Percentiles rank a stretch among this genome's conserved stretches.
Conservation (phyloP, 2,329 filamentous ascomycete genomes). For the Verticillium albo-atrum region DNA sequence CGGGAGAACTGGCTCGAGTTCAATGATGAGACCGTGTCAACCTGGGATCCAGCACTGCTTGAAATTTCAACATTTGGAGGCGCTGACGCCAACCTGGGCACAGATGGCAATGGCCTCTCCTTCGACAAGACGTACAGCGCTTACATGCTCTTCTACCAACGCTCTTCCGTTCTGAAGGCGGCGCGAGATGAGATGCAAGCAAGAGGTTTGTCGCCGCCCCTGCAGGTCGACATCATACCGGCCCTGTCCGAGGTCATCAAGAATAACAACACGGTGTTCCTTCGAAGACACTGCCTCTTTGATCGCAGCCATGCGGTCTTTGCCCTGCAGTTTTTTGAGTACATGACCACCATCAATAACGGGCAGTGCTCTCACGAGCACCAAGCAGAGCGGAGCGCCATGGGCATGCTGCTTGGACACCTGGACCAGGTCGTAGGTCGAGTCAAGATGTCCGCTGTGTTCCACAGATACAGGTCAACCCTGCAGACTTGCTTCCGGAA, state of each 20-base stretch:
- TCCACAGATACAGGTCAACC: constrained; percentile 49
- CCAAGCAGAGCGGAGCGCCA: constrained; percentile 40
- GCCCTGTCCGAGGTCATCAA: constrained; percentile 57
- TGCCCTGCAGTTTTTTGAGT: constrained; percentile 56
- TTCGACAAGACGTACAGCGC: constrained; percentile 77
- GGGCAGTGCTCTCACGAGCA: constrained; percentile 45
- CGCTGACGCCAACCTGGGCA: constrained; percentile 33
- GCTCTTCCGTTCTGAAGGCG: constrained; percentile 59
- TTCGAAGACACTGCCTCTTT: constrained; percentile 75
- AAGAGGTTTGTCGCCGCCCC: constrained; percentile 8
- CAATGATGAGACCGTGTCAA: constrained; percentile 79
- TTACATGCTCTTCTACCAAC: constrained; percentile 97
- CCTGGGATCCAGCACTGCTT: constrained; percentile 71
- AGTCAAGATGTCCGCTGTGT: constrained; percentile 62
- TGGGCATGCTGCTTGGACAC: constrained; percentile 57
- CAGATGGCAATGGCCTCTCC: constrained; percentile 39
- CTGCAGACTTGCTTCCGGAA: constrained; percentile 41
- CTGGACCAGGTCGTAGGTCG: constrained; percentile 73
- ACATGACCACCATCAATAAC: constrained; percentile 33
- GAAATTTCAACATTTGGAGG: constrained; percentile 79
- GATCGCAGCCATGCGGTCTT: constrained; percentile 69
- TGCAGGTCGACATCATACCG: constrained; percentile 36
- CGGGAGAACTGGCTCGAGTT: constrained; percentile 76
- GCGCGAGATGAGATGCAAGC: constrained; percentile 43
- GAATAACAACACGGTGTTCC: constrained; percentile 66